These are phyloP conservation scores for Trichomonas gallinae DNA, from an alignment of 208 protist genomes.

Conservation along the genomic window DNA sequence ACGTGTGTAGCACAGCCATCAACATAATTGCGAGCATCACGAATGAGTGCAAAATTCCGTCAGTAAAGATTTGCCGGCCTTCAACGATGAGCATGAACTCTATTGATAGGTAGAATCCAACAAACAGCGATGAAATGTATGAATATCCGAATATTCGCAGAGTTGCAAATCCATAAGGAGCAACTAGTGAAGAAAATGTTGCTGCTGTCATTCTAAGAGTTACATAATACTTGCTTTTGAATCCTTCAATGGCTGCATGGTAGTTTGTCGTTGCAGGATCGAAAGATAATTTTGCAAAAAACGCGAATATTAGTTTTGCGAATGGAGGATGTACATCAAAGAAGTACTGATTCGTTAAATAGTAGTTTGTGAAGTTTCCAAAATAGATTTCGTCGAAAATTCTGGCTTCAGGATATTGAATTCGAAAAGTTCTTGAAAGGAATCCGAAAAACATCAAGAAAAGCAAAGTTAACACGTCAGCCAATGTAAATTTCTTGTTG, in stretches of 20 bases:
- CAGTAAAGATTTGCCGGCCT: neutral
- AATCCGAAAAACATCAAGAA: neutral
- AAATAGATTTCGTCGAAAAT: conserved; percentile 4
- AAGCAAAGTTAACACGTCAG: neutral
- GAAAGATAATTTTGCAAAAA: neutral
- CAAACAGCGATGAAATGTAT: neutral
- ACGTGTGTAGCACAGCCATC: neutral
- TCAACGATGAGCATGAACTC: neutral
- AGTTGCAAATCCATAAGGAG: neutral
- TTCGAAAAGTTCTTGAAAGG: neutral
- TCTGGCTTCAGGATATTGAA: neutral
- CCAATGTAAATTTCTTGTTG: neutral
- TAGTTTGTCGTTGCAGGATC: neutral
- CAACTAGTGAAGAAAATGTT: neutral
- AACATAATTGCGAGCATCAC: neutral
- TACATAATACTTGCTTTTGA: neutral
- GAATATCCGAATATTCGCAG: neutral
- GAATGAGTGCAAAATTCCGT: neutral
- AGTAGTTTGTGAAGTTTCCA: neutral
- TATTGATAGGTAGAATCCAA: neutral
- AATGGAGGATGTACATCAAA: neutral
- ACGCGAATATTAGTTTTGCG: neutral
- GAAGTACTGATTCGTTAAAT: neutral
- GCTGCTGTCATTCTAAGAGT: neutral
- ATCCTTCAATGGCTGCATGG: neutral